These are phyloP conservation scores for Globisporangium parvum DNA, from an alignment of 352 stramenopile genomes.

Conservation along the genomic window DNA sequence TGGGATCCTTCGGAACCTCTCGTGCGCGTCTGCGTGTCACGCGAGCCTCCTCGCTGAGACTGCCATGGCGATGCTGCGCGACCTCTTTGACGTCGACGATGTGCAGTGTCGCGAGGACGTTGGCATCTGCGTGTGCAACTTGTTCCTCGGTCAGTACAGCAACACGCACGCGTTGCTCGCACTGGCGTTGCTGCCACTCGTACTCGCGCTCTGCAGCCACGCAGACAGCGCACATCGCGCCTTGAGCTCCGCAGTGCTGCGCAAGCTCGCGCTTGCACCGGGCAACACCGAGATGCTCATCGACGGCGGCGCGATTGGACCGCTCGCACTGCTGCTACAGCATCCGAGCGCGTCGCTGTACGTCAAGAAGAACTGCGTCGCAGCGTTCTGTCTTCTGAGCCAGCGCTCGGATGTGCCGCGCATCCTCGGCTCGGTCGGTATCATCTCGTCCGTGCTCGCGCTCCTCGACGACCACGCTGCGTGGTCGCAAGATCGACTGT, in stretches of 20 bases:
- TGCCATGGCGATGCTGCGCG: slow-evolving; percentile 33
- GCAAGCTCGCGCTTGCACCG: slow-evolving; percentile 60
- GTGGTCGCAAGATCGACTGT: slow-evolving; percentile 17
- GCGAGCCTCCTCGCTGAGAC: slow-evolving; percentile 29
- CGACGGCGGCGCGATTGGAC: slow-evolving; percentile 41
- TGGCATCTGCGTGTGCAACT: slow-evolving; percentile 52
- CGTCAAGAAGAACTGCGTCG: slow-evolving; percentile 66
- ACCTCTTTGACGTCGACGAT: slow-evolving; percentile 47
- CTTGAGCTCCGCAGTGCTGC: slow-evolving; percentile 51
- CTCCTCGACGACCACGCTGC: slow-evolving; percentile 29
- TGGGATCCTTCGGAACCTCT: slow-evolving; percentile 50
- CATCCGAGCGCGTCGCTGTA: slow-evolving; percentile 21
- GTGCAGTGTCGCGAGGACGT: slow-evolving; percentile 40
- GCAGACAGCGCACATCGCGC: slow-evolving; percentile 21
- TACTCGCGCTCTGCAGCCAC: slow-evolving; percentile 47
- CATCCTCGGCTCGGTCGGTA: slow-evolving; percentile 45
- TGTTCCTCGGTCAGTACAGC: slow-evolving; percentile 46
- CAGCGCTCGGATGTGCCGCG: slow-evolving; percentile 37
- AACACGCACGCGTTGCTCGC: slow-evolving; percentile 54
- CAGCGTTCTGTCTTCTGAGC: slow-evolving; percentile 52
- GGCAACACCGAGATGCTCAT: slow-evolving; percentile 62
- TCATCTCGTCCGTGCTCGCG: slow-evolving; percentile 49
- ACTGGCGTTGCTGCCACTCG: slow-evolving; percentile 36
- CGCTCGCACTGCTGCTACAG: slow-evolving; percentile 45
- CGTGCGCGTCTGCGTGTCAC: slow-evolving; percentile 30